A percentile compares a stretch with the other conserved stretches of the same genome.
Conservation (phyloP, 164 flowering plant species). For the Tinospora cordifolia region DNA sequence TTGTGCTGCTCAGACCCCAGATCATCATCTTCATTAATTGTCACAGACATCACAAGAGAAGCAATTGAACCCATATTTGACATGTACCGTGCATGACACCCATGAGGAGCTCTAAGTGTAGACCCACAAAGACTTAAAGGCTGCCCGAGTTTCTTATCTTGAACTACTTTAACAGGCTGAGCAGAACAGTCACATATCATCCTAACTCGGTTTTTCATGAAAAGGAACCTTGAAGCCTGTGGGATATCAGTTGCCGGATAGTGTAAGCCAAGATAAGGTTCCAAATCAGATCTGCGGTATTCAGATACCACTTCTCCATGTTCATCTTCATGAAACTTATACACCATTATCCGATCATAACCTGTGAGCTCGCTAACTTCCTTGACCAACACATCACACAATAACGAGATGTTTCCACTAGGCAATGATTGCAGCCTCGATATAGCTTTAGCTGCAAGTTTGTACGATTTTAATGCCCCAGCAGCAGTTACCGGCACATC, state of each 20-base stretch:
- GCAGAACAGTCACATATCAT: slow-evolving; percentile 74
- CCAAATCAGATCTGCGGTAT: slow-evolving; percentile 39
- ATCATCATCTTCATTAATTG: slow-evolving; percentile 47
- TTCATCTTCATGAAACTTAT: slow-evolving; percentile 72
- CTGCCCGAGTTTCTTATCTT: slow-evolving; percentile 38
- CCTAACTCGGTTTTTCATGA: slow-evolving; percentile 67
- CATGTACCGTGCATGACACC: slow-evolving; percentile 76
- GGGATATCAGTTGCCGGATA: slow-evolving; percentile 80
- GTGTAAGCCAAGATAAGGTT: slow-evolving; percentile 67
- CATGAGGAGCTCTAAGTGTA: slow-evolving; percentile 66
- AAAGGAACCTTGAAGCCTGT: slow-evolving; percentile 71
- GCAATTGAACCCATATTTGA: slow-evolving; percentile 73
- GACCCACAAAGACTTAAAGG: slow-evolving; percentile 63
- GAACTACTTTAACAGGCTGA: slow-evolving; percentile 48
- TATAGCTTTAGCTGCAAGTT: slow-evolving; percentile 73
- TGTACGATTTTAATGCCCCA: slow-evolving; percentile 71
- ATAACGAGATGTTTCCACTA: slow-evolving; percentile 47
- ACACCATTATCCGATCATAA: slow-evolving; percentile 73
- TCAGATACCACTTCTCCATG: slow-evolving; percentile 80
- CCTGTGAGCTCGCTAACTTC: slow-evolving; percentile 63
- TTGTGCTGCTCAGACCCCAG: slow-evolving; percentile 25
- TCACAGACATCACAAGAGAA: slow-evolving; percentile 72
- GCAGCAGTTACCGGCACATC: slow-evolving; percentile 65
- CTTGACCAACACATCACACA: slow-evolving; percentile 59
- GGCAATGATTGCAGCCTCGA: slow-evolving; percentile 68